Percentiles rank a stretch among this genome's conserved stretches.
phyloP scores from a whole-genome alignment of 2,329 filamentous ascomycete genomes.

The Xylariaceae sp. region DNA sequence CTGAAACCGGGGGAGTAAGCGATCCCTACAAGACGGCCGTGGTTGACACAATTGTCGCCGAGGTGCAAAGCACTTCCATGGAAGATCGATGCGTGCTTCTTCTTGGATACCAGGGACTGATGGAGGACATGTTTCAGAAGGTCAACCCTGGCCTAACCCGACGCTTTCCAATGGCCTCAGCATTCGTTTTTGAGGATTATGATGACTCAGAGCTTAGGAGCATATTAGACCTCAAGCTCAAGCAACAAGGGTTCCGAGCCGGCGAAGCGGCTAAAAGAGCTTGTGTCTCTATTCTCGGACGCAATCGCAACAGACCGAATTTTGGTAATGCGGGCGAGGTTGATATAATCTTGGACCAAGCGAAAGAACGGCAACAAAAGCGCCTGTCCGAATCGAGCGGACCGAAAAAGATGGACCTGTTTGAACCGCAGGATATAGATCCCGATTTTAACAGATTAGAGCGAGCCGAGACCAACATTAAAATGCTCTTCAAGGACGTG shows the following conservation, averaged over 20 bases:
- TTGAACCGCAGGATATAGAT: slow-evolving; percentile 46
- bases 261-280: slow-evolving; percentile 50
- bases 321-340: slow-evolving; percentile 74
- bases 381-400: slow-evolving; percentile 29
- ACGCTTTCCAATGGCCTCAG: slow-evolving; percentile 59
- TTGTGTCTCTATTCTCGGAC: slow-evolving; percentile 56
- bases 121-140: slow-evolving; percentile 69
- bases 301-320: slow-evolving; percentile 58
- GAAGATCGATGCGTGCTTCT: slow-evolving; percentile 71
- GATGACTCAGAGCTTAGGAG: slow-evolving; percentile 50
- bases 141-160: slow-evolving; percentile 65
- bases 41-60: slow-evolving; percentile 69
- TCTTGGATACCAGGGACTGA: slow-evolving; percentile 65
- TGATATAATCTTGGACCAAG: slow-evolving; percentile 59
- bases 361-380: slow-evolving; percentile 51
- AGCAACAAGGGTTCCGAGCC: slow-evolving; percentile 48
- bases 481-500: slow-evolving; percentile 23
- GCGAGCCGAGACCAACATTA: slow-evolving; percentile 39
- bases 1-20: slow-evolving; percentile 1
- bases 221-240: slow-evolving; percentile 63
- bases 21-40: slow-evolving; percentile 58
- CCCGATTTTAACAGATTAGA: slow-evolving; percentile 46
- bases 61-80: slow-evolving; percentile 64
- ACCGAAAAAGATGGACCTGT: slow-evolving; percentile 25
- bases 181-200: slow-evolving; percentile 69